phyloP scores from a whole-genome alignment of 2,329 filamentous ascomycete species.

The Cercospora brassicicola region DNA sequence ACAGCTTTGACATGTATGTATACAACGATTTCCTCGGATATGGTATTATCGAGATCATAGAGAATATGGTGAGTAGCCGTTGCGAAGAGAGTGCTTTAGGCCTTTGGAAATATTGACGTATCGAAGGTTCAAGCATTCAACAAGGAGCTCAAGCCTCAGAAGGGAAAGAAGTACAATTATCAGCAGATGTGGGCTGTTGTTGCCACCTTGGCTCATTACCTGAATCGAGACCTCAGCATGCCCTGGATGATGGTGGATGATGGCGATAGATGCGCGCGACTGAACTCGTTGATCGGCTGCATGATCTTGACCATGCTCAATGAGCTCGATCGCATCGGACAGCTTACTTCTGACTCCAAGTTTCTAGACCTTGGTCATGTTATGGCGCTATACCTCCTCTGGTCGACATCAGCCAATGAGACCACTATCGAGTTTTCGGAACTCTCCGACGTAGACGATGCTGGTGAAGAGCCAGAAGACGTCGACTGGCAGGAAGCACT shows the following conservation, averaged over 20 bases:
- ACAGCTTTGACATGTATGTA: background rate
- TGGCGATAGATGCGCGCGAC: slow-evolving; percentile 6
- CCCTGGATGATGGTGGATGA: slow-evolving; percentile 16
- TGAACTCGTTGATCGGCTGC: slow-evolving; percentile 7
- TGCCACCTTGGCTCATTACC: slow-evolving; percentile 10
- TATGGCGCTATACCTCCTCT: slow-evolving; percentile 10
- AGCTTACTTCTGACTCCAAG: slow-evolving; percentile 10
- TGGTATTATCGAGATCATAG: slow-evolving; percentile 12
- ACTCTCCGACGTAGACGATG: background rate
- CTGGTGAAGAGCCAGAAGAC: background rate
- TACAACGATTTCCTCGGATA: slow-evolving; percentile 9
- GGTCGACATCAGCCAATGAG: background rate
- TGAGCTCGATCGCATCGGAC: slow-evolving; percentile 13
- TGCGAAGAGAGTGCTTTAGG: background rate
- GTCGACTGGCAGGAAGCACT: background rate
- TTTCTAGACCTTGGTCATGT: slow-evolving; percentile 12
- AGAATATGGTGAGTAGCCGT: slow-evolving; percentile 4
- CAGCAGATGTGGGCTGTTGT: slow-evolving; percentile 18
- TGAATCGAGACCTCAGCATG: slow-evolving; percentile 12
- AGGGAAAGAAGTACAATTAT: slow-evolving; percentile 11
- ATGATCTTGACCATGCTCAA: slow-evolving; percentile 15
- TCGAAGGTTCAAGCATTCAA: slow-evolving; percentile 11
- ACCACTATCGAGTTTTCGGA: slow-evolving; percentile 6
- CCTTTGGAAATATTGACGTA: background rate
- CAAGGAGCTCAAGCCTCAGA: slow-evolving; percentile 14